Evolutionary conservation across 73 alveolate genomes (phyloP).

Genomic region (Effrenium voratum): DNA sequence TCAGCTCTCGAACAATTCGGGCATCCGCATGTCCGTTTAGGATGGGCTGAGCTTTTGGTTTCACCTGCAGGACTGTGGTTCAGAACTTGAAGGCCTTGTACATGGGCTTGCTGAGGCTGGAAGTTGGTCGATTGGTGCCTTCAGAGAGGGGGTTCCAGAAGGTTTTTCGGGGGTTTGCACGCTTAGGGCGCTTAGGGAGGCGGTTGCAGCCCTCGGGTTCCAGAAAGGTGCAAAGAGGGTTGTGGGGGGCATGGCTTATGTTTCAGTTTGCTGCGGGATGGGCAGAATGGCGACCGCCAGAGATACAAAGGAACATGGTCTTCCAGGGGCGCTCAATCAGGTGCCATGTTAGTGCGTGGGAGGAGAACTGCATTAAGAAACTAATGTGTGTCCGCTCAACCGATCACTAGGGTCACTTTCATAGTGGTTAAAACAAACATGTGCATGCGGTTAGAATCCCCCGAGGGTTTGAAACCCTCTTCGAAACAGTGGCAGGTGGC

Average conservation of each 20-base stretch:
- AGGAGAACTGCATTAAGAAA: too few species aligned
- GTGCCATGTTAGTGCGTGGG: too few species aligned
- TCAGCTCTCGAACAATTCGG: neutral
- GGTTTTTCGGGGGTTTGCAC: neutral
- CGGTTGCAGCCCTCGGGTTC: neutral
- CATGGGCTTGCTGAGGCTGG: constrained; percentile 70
- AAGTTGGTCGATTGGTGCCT: neutral
- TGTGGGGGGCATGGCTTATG: neutral
- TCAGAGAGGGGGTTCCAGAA: neutral
- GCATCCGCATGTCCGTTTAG: neutral
- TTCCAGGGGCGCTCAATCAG: too few species aligned
- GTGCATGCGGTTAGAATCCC: too few species aligned
- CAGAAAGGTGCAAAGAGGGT: neutral
- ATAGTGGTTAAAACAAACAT: too few species aligned
- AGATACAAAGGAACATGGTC: too few species aligned
- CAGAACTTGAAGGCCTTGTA: constrained; percentile 58
- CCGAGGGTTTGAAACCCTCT: too few species aligned
- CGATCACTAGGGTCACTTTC: too few species aligned
- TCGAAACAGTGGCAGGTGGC: too few species aligned
- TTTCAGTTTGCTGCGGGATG: neutral
- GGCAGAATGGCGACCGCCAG: too few species aligned
- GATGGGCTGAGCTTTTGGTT: neutral
- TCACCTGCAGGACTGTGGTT: constrained; percentile 43
- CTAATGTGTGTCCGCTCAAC: too few species aligned
- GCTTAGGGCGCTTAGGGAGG: neutral